Evolutionary conservation across 257 asterid species (phyloP).

Genomic region (Solanum ossicruentum): DNA sequence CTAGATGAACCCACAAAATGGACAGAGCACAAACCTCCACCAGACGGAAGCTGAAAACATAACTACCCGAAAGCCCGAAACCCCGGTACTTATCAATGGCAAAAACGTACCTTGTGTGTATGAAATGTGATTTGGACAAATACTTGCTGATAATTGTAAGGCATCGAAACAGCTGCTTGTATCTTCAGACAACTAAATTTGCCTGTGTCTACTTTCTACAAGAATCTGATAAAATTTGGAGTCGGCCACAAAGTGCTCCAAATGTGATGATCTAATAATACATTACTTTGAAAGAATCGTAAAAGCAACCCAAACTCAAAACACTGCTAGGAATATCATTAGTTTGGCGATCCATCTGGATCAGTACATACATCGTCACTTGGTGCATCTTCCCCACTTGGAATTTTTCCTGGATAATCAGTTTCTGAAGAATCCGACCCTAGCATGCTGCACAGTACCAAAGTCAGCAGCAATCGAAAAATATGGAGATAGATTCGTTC

Average conservation of each 20-base stretch:
- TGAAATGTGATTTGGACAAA: background rate
- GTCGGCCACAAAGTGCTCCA: background rate
- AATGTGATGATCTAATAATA: background rate
- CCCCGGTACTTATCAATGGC: background rate
- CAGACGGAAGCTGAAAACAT: background rate
- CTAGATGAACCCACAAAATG: background rate
- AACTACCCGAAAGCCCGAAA: background rate
- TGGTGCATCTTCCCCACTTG: slow-evolving; percentile 50
- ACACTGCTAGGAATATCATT: background rate
- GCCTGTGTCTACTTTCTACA: background rate
- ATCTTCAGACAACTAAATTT: background rate
- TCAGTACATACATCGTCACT: slow-evolving; percentile 24
- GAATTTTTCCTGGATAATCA: slow-evolving; percentile 60
- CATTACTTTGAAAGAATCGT: background rate
- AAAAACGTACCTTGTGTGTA: background rate
- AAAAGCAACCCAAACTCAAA: background rate
- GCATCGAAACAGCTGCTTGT: background rate
- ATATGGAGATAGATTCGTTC: background rate
- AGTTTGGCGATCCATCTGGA: background rate
- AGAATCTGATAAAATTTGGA: background rate
- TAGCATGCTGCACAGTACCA: slow-evolving; percentile 35
- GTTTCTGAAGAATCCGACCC: slow-evolving; percentile 41
- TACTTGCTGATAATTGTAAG: background rate
- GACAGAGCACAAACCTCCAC: background rate
- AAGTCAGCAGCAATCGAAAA: background rate